Evolutionary conservation across 2,329 filamentous ascomycete genomes (phyloP).

Genomic region (Plectosphaerella cucumerina): DNA sequence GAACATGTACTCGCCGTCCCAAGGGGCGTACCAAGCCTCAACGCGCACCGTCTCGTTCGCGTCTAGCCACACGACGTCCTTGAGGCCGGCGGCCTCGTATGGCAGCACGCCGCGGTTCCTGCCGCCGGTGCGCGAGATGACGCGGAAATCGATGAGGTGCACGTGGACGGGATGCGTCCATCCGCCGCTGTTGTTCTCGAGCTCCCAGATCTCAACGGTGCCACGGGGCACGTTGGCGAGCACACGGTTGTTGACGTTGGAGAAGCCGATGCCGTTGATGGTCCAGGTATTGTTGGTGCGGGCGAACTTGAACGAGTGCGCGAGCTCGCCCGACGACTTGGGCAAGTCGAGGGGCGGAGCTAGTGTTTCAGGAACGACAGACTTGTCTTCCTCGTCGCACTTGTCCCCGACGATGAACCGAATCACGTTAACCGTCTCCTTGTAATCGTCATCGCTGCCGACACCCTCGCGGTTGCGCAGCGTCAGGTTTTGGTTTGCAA

Average conservation of each 20-base stretch:
- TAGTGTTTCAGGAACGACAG: constrained; percentile 27
- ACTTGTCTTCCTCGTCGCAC: constrained; percentile 27
- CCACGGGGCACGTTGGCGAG: constrained; percentile 42
- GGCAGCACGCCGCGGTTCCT: constrained; percentile 32
- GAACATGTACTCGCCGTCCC: constrained; percentile 48
- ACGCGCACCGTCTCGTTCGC: constrained; percentile 45
- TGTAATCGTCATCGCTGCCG: constrained; percentile 43
- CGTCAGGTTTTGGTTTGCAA: constrained; percentile 42
- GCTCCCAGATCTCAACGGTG: constrained; percentile 43
- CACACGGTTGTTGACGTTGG: constrained; percentile 41
- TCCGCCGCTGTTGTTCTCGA: constrained; percentile 44
- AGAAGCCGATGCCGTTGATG: constrained; percentile 46
- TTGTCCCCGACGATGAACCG: constrained; percentile 41
- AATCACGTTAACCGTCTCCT: constrained; percentile 47
- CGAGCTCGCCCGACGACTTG: constrained; percentile 24
- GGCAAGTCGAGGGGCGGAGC: constrained; percentile 30
- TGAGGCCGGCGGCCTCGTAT: constrained; percentile 51
- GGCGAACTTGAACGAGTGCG: constrained; percentile 42
- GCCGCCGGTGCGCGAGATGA: constrained; percentile 43
- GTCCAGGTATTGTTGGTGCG: constrained; percentile 39
- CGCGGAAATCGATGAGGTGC: constrained; percentile 54
- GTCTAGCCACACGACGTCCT: constrained; percentile 54
- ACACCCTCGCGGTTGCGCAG: constrained; percentile 26
- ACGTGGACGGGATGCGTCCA: constrained; percentile 54
- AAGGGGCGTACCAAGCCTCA: constrained; percentile 46